These are phyloP conservation scores for Pseudogymnoascus sp. DNA, from an alignment of 2,329 filamentous ascomycete genomes.

Conservation along the genomic window DNA sequence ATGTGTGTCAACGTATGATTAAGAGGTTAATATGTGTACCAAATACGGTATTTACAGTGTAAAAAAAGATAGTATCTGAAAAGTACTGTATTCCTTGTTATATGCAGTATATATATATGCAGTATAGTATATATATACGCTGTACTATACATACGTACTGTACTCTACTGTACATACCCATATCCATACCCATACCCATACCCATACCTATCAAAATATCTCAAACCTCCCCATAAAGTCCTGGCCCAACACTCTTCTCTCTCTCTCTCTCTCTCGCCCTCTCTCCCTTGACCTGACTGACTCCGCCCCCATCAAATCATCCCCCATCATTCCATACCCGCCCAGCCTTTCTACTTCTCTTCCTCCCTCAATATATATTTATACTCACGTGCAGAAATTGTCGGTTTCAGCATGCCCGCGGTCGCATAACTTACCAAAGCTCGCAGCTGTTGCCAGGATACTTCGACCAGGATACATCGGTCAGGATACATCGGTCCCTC, in stretches of 20 bases:
- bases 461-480: no score
- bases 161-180: not conserved
- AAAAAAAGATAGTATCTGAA: not conserved
- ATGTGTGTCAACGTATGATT: not conserved
- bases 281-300: not conserved
- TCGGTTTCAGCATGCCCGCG: slow-evolving; percentile 1
- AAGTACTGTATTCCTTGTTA: not conserved
- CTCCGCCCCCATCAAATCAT: not conserved
- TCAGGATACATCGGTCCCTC: not conserved
- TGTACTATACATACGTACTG: no score
- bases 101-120: not conserved
- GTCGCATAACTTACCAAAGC: not conserved
- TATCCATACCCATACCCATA: no score
- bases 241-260: not conserved
- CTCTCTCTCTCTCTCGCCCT: not conserved
- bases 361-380: not conserved
- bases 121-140: not conserved
- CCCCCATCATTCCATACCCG: not conserved
- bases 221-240: not conserved
- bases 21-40: not conserved
- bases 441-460: slow-evolving; percentile 4
- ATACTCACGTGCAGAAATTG: slow-evolving; percentile 2
- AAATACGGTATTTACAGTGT: not conserved
- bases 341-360: not conserved
- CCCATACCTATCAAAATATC: not conserved